Base-by-base conservation (phyloP, 306 rosid species). In the Vachellia collinsii region DNA sequence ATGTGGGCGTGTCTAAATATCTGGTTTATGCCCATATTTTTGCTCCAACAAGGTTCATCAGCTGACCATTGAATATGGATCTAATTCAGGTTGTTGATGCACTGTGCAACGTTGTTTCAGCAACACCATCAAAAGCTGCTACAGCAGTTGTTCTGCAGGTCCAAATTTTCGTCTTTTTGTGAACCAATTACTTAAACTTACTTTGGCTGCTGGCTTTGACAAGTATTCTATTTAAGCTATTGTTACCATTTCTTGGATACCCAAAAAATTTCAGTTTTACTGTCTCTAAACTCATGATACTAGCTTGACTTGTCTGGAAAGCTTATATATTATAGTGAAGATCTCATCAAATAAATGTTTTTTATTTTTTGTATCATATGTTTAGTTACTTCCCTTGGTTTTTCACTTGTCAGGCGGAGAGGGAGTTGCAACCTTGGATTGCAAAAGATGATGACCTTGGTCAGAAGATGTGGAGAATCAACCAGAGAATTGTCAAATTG, bases 121-220 rank as follows among this genome's bases (percentile, higher is more conserved):
- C 97, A 65, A 87, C 97, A 74, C 99, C 99, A 44, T 73, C 92
- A 19, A 95, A 91, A 87, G 99, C 98, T 37, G 93, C 99, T 36
- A 87, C 99, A 7, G 99, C 99, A 69, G 90, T 93, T 62, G 93
- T 95, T 77, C 98, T 95, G 85, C 98, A 95, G 99, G 99, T 95
- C 69, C 71, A 70, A 84, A 82, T 69, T 88, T 82, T 80, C 78
- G 58, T 42, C 84, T 74, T 70, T 61, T 63, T 80, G 75, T 64
- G 20, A 83, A 79, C 63, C 65, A 22, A 23, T 58, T 78, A 42
- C 78, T 54, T 85, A 51, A 53, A 20, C 1, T 38, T 43, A 78
- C 51, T 61, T 41, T 63, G 56, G 72, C 65, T 44, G 19, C 69
- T 72, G 41, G 69, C 75, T 68, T 84, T 73, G 77, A 48, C 47